These are phyloP conservation scores for Plasmopara viticola DNA, from an alignment of 352 stramenopile genomes.

Conservation along the genomic window DNA sequence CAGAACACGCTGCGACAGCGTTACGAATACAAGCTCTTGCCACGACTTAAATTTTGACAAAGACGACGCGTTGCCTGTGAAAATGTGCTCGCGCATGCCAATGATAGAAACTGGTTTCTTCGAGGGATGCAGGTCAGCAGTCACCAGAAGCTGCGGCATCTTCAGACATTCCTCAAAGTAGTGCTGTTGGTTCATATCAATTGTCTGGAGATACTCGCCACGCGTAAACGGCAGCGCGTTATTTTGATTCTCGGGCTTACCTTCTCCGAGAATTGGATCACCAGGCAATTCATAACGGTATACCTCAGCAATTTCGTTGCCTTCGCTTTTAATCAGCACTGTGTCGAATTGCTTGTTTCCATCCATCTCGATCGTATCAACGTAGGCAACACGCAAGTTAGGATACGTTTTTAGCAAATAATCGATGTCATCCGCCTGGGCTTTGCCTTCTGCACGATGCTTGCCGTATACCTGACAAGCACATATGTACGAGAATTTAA, in stretches of 20 bases:
- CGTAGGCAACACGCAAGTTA: constrained; percentile 76
- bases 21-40: constrained; percentile 78
- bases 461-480: constrained; percentile 82
- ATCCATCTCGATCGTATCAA: constrained; percentile 50
- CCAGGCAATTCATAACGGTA: constrained; percentile 76
- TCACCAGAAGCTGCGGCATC: constrained; percentile 72
- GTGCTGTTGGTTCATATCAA: constrained; percentile 89
- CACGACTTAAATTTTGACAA: constrained; percentile 78
- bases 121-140: constrained; percentile 53
- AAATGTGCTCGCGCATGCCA: constrained; percentile 82
- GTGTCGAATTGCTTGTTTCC: constrained; percentile 45
- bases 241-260: constrained; percentile 87
- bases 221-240: constrained; percentile 81
- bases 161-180: constrained; percentile 87
- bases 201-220: constrained; percentile 83
- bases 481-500: constrained; percentile 83
- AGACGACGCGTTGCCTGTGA: constrained; percentile 70
- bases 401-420: constrained; percentile 69
- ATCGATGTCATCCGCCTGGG: constrained; percentile 68
- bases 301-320: constrained; percentile 60
- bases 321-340: constrained; percentile 66
- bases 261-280: constrained; percentile 78
- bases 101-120: constrained; percentile 75
- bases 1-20: constrained; percentile 67
- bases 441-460: constrained; percentile 57